phyloP scores from a whole-genome alignment of 345 rosid genomes.

The Crucihimalaya himalaica region DNA sequence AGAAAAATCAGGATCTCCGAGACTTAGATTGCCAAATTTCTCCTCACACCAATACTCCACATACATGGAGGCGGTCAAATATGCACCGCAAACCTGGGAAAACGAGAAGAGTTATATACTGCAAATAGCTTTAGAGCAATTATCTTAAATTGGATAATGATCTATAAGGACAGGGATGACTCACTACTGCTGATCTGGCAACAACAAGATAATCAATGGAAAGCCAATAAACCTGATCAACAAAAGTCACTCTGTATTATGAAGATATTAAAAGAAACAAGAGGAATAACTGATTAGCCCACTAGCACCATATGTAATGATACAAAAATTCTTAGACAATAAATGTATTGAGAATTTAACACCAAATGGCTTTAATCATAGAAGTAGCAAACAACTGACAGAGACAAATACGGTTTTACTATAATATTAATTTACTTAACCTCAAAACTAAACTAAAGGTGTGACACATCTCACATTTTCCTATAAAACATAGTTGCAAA shows the following conservation, averaged over 20 bases:
- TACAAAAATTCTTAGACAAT: slow-evolving; percentile 5
- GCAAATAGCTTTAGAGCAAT: slow-evolving; percentile 19
- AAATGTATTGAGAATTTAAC: background rate
- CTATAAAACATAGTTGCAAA: background rate
- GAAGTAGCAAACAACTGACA: slow-evolving; percentile 6
- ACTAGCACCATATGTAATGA: slow-evolving; percentile 9
- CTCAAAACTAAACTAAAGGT: slow-evolving; percentile 16
- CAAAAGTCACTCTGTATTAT: slow-evolving; percentile 20
- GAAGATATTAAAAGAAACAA: slow-evolving; percentile 11
- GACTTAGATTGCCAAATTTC: slow-evolving; percentile 62
- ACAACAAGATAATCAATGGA: slow-evolving; percentile 78
- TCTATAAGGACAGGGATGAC: slow-evolving; percentile 33
- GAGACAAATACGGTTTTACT: background rate
- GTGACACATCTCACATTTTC: background rate
- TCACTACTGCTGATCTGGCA: slow-evolving; percentile 87
- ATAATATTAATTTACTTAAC: background rate
- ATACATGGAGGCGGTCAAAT: slow-evolving; percentile 84
- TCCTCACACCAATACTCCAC: slow-evolving; percentile 99
- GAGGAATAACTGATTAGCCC: slow-evolving; percentile 6
- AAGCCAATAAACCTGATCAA: slow-evolving; percentile 89
- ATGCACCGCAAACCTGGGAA: slow-evolving; percentile 74
- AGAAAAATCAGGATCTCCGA: slow-evolving; percentile 92
- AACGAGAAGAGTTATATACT: slow-evolving; percentile 10
- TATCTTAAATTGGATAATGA: slow-evolving; percentile 16
- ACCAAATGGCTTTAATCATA: background rate